Evolutionary conservation across 129 eudicot genomes (phyloP), one percentile per base, ranked within the genome.

Genomic region (Erigeron canadensis): DNA sequence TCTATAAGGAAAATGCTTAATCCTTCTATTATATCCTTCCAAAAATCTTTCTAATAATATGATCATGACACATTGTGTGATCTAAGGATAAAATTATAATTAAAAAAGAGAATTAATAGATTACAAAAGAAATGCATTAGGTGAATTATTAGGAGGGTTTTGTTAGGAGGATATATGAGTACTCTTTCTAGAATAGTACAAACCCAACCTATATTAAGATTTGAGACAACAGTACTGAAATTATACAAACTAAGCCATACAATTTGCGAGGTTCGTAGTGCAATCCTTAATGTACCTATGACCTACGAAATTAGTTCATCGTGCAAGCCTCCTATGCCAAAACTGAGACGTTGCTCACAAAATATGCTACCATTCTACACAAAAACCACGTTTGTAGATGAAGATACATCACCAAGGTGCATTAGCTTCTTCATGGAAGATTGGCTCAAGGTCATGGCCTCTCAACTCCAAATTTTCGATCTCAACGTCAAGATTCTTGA

Each of bases 321-420:
- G 1, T 6, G 53, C 40, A 18, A 17, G 74, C 22, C 74, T 8
- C 17, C 38, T 5, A 50, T 51, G 28, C 62, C 77, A 46, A 59
- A 72, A 73, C 16, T 48, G 70, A 46, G 19, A 65, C 6, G n/a
- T 43, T 40, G 11, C 56, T 44, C 46, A 58, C 67, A 71, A 71
- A 71, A 23, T 0, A 10, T 39, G 65, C 0, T 4, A 16, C 19
- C 11, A 21, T 42, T 17, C 0, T 44, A 71, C 40, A 21, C 13
- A 72, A 16, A 72, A 13, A 23, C 4, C 5, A 13, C 34, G 7
- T 43, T 15, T 72, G 55, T 15, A 48, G 28, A 15, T 19, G 60
- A 18, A 61, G 8, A 65, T 16, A 23, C 23, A 11, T 83, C 81
- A 88, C 96, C 96, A 88, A 48, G 91, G 86, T 48, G 89, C 85